phyloP scores from a whole-genome alignment of 2,329 filamentous ascomycete species.

The Colletotrichum costaricense region DNA sequence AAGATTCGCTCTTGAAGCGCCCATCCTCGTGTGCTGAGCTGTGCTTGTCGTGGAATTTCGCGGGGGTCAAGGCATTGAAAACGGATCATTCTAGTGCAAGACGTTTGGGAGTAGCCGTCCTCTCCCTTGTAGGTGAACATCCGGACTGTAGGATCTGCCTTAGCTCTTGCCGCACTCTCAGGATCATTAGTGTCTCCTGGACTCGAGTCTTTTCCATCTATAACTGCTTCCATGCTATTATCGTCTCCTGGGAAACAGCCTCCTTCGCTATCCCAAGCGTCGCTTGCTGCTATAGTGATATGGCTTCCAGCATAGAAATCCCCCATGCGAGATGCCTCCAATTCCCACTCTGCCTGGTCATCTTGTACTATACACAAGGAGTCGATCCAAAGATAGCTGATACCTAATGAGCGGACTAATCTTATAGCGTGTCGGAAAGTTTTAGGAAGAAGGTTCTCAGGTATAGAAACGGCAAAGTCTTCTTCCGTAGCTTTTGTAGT shows the following conservation, averaged over 20 bases:
- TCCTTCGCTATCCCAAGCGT: neutral
- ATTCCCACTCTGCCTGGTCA: conserved; percentile 2
- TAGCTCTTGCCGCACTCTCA: neutral
- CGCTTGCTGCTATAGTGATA: neutral
- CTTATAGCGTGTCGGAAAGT: conserved; percentile 1
- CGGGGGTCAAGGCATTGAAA: neutral
- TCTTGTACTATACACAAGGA: conserved; percentile 15
- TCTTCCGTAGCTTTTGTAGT: neutral
- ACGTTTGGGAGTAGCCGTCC: rapidly evolving
- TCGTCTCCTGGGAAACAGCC: neutral
- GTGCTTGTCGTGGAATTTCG: neutral
- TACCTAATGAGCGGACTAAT: neutral
- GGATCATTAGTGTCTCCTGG: neutral
- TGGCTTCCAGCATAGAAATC: neutral
- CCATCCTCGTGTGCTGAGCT: conserved; percentile 9
- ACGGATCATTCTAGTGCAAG: neutral
- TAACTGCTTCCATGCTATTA: neutral
- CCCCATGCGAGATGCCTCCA: conserved; percentile 5
- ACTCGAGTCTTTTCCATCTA: too few relatives aligned
- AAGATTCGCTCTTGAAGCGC: conserved; percentile 2
- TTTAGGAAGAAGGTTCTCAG: neutral
- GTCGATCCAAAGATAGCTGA: conserved; percentile 11
- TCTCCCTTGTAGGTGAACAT: neutral
- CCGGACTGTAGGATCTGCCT: neutral
- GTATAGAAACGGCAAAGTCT: neutral